phyloP scores from a whole-genome alignment of 768 basidiomycete genomes.

The Tephrocybe sp. region DNA sequence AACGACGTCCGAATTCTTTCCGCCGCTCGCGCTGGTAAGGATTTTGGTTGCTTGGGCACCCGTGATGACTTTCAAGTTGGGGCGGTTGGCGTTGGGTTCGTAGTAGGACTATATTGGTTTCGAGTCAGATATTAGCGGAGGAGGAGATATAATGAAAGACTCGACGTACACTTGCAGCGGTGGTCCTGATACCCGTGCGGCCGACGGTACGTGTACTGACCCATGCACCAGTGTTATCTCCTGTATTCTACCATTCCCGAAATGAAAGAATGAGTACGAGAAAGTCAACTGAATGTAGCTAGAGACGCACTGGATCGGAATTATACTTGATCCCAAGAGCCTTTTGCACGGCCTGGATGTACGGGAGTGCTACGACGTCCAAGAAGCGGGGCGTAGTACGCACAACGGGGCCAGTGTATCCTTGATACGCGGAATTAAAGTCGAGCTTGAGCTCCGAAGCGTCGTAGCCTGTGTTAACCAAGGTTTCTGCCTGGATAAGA shows the following conservation, averaged over 20 bases:
- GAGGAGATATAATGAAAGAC: no score
- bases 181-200: not conserved
- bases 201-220: not conserved
- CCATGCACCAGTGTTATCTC: slow-evolving; percentile 1
- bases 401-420: not conserved
- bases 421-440: not conserved
- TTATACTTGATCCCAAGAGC: not conserved
- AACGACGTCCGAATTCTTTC: not conserved
- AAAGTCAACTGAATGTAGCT: not conserved
- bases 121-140: not conserved
- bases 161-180: not conserved
- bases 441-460: not conserved
- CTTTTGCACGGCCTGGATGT: not conserved
- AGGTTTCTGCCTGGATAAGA: not conserved
- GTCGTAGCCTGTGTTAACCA: not conserved
- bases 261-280: no score
- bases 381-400: not conserved
- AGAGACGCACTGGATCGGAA: not conserved
- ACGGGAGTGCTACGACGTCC: not conserved
- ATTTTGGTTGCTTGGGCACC: slow-evolving; percentile 6
- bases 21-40: not conserved
- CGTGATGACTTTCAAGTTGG: slow-evolving; percentile 9
- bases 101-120: slow-evolving; percentile 9
- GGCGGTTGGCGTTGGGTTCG: slow-evolving; percentile 2
- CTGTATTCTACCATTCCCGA: slow-evolving; percentile 3